phyloP scores from a whole-genome alignment of 2,329 filamentous ascomycete species.

The Tympanopsis confertula region DNA sequence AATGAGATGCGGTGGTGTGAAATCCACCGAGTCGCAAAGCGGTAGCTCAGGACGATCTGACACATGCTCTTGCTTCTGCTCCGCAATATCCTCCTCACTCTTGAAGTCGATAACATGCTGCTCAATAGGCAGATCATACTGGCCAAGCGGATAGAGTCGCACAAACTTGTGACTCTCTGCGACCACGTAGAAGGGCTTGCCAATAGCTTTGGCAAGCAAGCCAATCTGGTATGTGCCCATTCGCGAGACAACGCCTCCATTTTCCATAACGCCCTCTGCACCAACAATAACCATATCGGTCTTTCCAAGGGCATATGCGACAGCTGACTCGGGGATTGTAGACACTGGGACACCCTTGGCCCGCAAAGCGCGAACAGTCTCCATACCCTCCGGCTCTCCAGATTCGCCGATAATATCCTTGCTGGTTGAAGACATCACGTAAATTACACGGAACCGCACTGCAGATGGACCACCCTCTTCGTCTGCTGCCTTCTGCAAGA shows the following conservation, averaged over 20 bases:
- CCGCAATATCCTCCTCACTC: slow-evolving; percentile 27
- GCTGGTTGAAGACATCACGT: slow-evolving; percentile 36
- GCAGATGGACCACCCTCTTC: slow-evolving; percentile 38
- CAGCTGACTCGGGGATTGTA: slow-evolving; percentile 63
- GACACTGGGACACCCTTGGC: slow-evolving; percentile 71
- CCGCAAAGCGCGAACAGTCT: slow-evolving; percentile 61
- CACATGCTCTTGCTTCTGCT: slow-evolving; percentile 6
- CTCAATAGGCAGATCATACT: slow-evolving; percentile 50
- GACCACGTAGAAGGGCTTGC: slow-evolving; percentile 55
- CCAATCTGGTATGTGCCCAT: slow-evolving; percentile 56
- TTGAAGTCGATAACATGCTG: slow-evolving; percentile 49
- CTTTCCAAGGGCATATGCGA: slow-evolving; percentile 67
- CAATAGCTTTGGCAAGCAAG: slow-evolving; percentile 44
- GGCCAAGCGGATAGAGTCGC: slow-evolving; percentile 46
- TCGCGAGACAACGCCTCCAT: slow-evolving; percentile 51
- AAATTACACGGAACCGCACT: slow-evolving; percentile 73
- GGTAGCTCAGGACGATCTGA: slow-evolving; percentile 1
- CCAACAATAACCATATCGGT: slow-evolving; percentile 60
- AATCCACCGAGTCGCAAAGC: slow-evolving; percentile 27
- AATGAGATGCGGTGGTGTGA: slow-evolving; percentile 46
- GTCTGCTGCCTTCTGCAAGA: slow-evolving; percentile 65
- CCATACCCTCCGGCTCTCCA: slow-evolving; percentile 26
- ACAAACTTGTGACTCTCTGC: slow-evolving; percentile 60
- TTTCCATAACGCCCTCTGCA: slow-evolving; percentile 55
- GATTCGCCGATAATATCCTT: slow-evolving; percentile 11